Percentiles rank a stretch among this genome's conserved stretches.
Evolutionary conservation across 78 protist species (phyloP).

Genomic region (Dictyostelium intermedium): DNA sequence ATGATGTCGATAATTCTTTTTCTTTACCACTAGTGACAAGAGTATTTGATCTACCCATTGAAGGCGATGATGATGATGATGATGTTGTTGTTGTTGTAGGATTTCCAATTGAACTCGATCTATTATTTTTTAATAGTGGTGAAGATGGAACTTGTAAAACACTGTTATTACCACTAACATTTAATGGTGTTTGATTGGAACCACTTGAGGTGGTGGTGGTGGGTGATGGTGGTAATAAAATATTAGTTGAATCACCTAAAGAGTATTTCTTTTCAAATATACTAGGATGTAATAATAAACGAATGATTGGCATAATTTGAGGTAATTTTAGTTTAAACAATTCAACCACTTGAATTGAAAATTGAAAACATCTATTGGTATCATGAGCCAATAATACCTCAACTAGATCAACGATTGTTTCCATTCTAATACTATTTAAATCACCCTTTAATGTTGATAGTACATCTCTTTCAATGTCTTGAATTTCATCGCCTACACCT

Average conservation of each 20-base stretch:
- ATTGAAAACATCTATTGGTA: constrained; percentile 19
- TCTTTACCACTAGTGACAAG: neutral
- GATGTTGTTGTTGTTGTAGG: neutral
- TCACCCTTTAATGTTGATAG: constrained; percentile 30
- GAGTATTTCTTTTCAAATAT: constrained; percentile 38
- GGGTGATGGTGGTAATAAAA: neutral
- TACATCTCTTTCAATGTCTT: constrained; percentile 59
- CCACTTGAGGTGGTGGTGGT: neutral
- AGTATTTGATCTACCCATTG: neutral
- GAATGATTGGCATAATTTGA: constrained; percentile 11
- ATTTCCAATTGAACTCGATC: neutral
- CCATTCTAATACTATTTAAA: constrained; percentile 38
- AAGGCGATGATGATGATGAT: neutral
- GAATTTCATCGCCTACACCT: constrained; percentile 26
- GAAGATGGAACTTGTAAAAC: neutral
- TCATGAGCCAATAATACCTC: constrained; percentile 27
- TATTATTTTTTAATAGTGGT: neutral
- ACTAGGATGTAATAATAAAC: constrained; percentile 35
- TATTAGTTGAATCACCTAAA: neutral
- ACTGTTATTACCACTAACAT: neutral
- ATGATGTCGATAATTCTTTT: neutral
- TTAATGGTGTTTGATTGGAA: neutral
- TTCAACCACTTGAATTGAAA: constrained; percentile 33
- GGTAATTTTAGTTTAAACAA: constrained; percentile 39
- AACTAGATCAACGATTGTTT: constrained; percentile 40